These are phyloP conservation scores for Verticillium albo-atrum DNA, from an alignment of 2,329 filamentous ascomycete genomes.

Conservation along the genomic window DNA sequence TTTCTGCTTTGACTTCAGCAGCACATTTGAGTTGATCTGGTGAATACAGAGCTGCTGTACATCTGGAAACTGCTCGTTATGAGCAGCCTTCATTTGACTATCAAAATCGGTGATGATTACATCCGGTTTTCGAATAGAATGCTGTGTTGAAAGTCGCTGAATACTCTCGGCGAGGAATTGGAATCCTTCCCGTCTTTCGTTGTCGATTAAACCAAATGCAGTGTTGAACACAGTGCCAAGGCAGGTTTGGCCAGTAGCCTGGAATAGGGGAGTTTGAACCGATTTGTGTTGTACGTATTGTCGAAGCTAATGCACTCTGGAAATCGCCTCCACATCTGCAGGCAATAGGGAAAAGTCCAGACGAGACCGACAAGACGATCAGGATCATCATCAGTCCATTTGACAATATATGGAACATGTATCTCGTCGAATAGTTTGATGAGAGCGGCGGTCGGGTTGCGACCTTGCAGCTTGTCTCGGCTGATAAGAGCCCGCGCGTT, in stretches of 20 bases:
- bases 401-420: conserved; percentile 11
- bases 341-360: conserved; percentile 9
- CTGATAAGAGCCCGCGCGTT: conserved; percentile 9
- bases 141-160: not conserved
- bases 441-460: conserved; percentile 8
- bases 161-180: not conserved
- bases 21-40: not conserved
- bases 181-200: conserved; percentile 1
- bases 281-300: conserved; percentile 12
- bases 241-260: not conserved
- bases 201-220: conserved; percentile 2
- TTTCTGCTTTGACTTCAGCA: not conserved
- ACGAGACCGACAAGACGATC: conserved; percentile 11
- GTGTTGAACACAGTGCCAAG: conserved; percentile 1
- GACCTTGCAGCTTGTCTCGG: conserved; percentile 10
- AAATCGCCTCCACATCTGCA: conserved; percentile 11
- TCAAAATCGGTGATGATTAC: conserved; percentile 4
- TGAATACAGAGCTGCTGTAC: conserved; percentile 3
- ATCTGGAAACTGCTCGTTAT: conserved; percentile 1
- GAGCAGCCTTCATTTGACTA: not conserved
- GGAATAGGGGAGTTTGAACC: conserved; percentile 9
- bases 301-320: conserved; percentile 9
- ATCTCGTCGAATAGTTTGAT: conserved; percentile 14
- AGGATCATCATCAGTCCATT: conserved; percentile 9
- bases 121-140: not conserved